Conservation (phyloP, 495 filamentous ascomycete species). For the Bacidia gigantensis region DNA sequence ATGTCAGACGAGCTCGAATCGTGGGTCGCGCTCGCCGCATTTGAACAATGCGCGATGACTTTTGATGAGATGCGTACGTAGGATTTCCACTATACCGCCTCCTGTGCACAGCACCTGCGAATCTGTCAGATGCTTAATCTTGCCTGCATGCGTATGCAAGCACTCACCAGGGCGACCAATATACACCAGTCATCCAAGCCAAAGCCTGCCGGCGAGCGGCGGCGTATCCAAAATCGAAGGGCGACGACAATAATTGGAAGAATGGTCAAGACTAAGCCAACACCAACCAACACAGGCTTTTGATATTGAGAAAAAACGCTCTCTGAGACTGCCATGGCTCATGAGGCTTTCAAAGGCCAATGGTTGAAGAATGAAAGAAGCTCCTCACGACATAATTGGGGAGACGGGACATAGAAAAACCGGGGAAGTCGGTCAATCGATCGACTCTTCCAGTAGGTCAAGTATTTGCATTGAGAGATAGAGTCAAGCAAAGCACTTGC, state of each 20-base stretch:
- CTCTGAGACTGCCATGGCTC: not conserved
- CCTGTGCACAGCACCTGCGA: conserved; percentile 4
- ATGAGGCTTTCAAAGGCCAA: not conserved
- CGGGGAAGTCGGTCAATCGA: not conserved
- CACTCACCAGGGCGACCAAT: conserved; percentile 10
- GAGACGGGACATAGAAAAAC: not conserved
- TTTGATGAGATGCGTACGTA: not conserved
- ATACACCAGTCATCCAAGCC: conserved; percentile 8
- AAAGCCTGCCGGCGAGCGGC: not conserved
- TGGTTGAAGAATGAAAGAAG: too few species aligned
- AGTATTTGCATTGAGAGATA: too few species aligned
- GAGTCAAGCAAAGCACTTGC: not conserved
- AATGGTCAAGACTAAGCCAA: conserved; percentile 1
- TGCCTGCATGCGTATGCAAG: not conserved
- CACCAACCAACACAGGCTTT: not conserved
- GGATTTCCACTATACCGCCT: not conserved
- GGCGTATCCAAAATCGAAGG: not conserved
- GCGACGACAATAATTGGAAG: not conserved
- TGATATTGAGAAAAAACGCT: conserved; percentile 1
- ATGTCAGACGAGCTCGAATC: not conserved
- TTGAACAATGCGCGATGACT: not conserved
- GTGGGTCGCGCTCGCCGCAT: not conserved
- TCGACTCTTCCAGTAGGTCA: too few species aligned
- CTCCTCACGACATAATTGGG: not conserved
- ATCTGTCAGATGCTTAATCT: not conserved